Percentiles rank a stretch among this genome's conserved stretches.
phyloP scores from a whole-genome alignment of 2,329 filamentous ascomycete species.

The Thelonectria discophora region DNA sequence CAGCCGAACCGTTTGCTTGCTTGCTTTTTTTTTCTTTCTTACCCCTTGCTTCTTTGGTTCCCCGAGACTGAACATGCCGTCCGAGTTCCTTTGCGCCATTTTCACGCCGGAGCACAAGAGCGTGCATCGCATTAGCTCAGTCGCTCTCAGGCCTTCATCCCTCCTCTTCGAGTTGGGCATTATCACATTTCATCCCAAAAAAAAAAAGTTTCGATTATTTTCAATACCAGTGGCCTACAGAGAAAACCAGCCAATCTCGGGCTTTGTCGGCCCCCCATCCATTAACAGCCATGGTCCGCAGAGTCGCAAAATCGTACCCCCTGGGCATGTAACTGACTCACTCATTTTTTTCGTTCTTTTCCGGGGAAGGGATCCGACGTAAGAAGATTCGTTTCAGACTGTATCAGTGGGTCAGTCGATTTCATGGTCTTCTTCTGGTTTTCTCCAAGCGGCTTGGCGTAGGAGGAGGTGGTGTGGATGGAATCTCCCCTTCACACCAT shows the following conservation, averaged over 20 bases:
- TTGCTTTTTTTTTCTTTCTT: slow-evolving; percentile 23
- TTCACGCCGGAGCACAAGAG: slow-evolving; percentile 38
- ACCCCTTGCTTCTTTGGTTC: slow-evolving; percentile 22
- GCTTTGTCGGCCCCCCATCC: slow-evolving; percentile 23
- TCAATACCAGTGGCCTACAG: slow-evolving; percentile 3
- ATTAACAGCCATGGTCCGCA: slow-evolving; percentile 25
- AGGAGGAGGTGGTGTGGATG: slow-evolving; percentile 24
- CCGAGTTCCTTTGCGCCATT: slow-evolving; percentile 31
- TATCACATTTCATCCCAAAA: slow-evolving; percentile 16
- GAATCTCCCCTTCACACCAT: slow-evolving; percentile 12
- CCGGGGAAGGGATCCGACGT: slow-evolving; percentile 32
- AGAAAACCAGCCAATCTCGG: slow-evolving; percentile 22
- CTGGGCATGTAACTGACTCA: slow-evolving; percentile 35
- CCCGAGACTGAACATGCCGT: slow-evolving; percentile 19
- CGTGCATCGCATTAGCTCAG: slow-evolving; percentile 37
- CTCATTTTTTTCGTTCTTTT: neutral
- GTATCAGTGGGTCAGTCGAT: slow-evolving; percentile 14
- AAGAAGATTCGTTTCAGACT: slow-evolving; percentile 35
- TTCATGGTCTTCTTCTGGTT: neutral
- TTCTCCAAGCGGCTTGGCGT: slow-evolving; percentile 22
- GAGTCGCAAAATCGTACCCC: slow-evolving; percentile 28
- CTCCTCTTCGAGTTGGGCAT: slow-evolving; percentile 16
- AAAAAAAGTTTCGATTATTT: slow-evolving; percentile 11
- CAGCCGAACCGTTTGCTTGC: slow-evolving; percentile 21
- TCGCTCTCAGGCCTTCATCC: slow-evolving; percentile 26